A percentile compares a stretch with the other conserved stretches of the same genome.
These are phyloP conservation scores for Antrodiella citrinella DNA, from an alignment of 768 basidiomycete genomes.

Conservation along the genomic window DNA sequence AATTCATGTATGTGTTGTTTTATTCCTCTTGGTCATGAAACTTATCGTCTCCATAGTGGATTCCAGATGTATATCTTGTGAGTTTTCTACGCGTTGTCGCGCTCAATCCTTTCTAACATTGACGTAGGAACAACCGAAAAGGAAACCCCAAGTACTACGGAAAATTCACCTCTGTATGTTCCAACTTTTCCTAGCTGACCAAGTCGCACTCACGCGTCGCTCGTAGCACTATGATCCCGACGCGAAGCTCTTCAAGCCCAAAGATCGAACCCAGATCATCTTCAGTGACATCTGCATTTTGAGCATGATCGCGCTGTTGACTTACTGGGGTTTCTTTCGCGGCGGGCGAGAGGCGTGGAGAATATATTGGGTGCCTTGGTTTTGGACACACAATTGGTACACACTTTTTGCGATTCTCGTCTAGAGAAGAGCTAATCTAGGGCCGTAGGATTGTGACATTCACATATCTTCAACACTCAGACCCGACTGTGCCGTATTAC, in stretches of 20 bases:
- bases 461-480: conserved; percentile 20
- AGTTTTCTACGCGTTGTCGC: neutral
- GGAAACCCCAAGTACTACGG: conserved; percentile 21
- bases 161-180: conserved; percentile 17
- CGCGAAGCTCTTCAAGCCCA: conserved; percentile 37
- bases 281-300: conserved; percentile 35
- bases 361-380: conserved; percentile 42
- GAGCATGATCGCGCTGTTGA: conserved; percentile 30
- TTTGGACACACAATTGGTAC: conserved; percentile 12
- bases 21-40: neutral
- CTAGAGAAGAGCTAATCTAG: neutral
- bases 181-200: neutral
- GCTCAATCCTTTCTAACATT: neutral
- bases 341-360: conserved; percentile 28
- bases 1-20: conserved; percentile 30
- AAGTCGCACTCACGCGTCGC: neutral
- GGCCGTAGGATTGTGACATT: conserved; percentile 26
- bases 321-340: conserved; percentile 20
- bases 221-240: conserved; percentile 22
- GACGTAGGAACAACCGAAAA: conserved; percentile 15
- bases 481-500: conserved; percentile 20
- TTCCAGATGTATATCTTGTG: conserved; percentile 20
- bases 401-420: neutral
- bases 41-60: conserved; percentile 12
- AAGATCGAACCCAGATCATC: conserved; percentile 35